Evolutionary conservation across 108 stramenopile species (phyloP), one percentile per base, ranked within the genome.

Genomic region (Pelagomonas calceolata): DNA sequence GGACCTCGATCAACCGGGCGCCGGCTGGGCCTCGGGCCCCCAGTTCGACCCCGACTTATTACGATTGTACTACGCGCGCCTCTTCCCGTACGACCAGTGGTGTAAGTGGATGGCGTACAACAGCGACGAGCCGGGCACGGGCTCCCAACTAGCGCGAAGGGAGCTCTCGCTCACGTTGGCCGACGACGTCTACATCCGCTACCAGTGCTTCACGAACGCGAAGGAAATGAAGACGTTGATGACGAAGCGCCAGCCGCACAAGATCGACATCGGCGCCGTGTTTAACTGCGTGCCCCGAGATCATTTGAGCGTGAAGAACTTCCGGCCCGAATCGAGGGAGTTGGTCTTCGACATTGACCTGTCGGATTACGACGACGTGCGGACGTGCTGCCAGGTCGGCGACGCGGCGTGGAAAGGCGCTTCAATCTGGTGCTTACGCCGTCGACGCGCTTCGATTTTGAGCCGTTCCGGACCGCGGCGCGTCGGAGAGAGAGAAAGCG

Each of bases 251-350:
- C 81, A 92, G 35, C 99, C 99, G n/a, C 87, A 88, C 79, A 99
- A 99, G 76, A 98, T 99, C 74, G 99, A 99, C 81, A 97, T 99
- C 68, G 99, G 99, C 4, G 97, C 97, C 30, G 91, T 99, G n/a
- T 99, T 96, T 83, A 83, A 90, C 36, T 79, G 84, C 71, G 79
- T 86, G 46, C 95, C 92, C 75, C 91, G 88, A 51, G 91, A 96
- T 70, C 87, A 95, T 75, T 66, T 75, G 34, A 75, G 80, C 30
- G 72, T 84, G 34, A 82, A 80, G 73, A 82, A 88, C 32, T 93
- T 99, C 69, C 75, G 79, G 46, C 88, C 99, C 0, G 79, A 81
- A 15, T 92, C 97, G 68, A 86, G 99, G 31, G 99, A 99, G 82
- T 85, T 99, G 30, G 95, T 99, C 33, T 98, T 99, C 77, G 99